Conservation (phyloP, 1,284 basidiomycete species). For the Melampsora medusae region DNA sequence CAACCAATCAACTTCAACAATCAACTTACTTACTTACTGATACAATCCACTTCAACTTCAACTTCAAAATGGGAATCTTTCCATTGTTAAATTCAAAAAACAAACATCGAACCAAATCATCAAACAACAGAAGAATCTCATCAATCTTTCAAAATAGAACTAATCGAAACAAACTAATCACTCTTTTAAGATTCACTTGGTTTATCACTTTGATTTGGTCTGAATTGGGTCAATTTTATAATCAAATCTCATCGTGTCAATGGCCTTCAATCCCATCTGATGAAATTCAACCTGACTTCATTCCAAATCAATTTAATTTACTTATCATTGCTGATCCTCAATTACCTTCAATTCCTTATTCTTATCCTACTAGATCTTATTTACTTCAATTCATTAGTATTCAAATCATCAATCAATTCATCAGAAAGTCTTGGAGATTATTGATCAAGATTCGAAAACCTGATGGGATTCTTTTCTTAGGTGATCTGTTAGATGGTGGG, state of each 20-base stretch:
- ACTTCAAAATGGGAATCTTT: too few relatives aligned
- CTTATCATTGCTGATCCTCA: conserved; percentile 45
- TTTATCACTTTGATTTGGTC: conserved; percentile 11
- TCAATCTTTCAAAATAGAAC: not conserved
- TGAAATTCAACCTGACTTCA: not conserved
- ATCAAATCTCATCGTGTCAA: conserved; percentile 8
- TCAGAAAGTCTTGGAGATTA: conserved; percentile 39
- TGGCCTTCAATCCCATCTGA: conserved; percentile 11
- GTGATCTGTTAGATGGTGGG: conserved; percentile 73
- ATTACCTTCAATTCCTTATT: conserved; percentile 32
- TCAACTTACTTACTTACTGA: too few relatives aligned
- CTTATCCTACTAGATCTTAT: conserved; percentile 13
- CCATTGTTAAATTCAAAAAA: too few relatives aligned
- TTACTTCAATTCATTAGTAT: conserved; percentile 18
- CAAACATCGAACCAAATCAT: too few relatives aligned
- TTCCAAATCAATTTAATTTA: conserved; percentile 11
- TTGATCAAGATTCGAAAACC: conserved; percentile 55
- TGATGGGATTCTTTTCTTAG: conserved; percentile 73
- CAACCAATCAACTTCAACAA: too few relatives aligned
- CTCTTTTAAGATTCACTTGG: conserved; percentile 18
- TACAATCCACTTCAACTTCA: too few relatives aligned
- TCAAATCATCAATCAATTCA: conserved; percentile 39
- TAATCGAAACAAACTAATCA: not conserved
- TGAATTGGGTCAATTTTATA: conserved; percentile 28
- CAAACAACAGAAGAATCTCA: too few relatives aligned